Conservation (phyloP, 805 yeast genomes). For the Candida sanyiensis region DNA sequence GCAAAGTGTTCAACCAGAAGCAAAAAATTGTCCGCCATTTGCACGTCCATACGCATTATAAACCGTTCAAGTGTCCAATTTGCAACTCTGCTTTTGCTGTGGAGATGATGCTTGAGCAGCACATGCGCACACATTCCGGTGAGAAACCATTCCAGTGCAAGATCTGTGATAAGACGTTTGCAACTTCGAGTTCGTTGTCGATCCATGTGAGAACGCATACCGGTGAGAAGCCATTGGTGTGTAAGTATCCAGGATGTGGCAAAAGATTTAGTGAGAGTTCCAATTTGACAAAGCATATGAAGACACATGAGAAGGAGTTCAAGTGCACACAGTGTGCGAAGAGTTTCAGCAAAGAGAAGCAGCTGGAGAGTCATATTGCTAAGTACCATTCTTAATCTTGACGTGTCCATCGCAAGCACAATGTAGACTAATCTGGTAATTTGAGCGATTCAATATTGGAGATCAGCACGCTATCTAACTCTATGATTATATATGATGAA, state of each 20-base stretch:
- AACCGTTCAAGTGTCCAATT: constrained; percentile 66
- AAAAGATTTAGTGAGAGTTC: constrained; percentile 86
- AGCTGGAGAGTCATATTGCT: constrained; percentile 34
- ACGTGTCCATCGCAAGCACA: too few relatives aligned
- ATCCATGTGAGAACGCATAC: constrained; percentile 85
- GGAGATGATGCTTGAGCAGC: constrained; percentile 73
- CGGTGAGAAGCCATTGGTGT: constrained; percentile 80
- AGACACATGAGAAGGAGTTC: constrained; percentile 56
- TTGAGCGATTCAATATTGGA: too few relatives aligned
- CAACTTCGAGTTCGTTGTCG: constrained; percentile 75
- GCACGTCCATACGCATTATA: constrained; percentile 80
- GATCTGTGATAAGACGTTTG: constrained; percentile 69
- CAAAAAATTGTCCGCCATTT: constrained; percentile 85
- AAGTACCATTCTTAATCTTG: constrained; percentile 19
- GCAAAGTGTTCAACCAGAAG: constrained; percentile 65
- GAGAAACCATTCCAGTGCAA: constrained; percentile 80
- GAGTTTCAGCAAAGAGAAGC: constrained; percentile 43
- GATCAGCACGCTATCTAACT: too few relatives aligned
- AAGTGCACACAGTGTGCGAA: constrained; percentile 48
- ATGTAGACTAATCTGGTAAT: too few relatives aligned
- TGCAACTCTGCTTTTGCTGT: constrained; percentile 76
- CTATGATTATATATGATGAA: too few relatives aligned
- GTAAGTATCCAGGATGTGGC: constrained; percentile 76
- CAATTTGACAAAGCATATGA: constrained; percentile 83
- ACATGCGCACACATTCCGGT: constrained; percentile 79